Evolutionary conservation across 768 basidiomycete genomes (phyloP), one percentile per base, ranked within the genome.

Genomic region (Boletellus ananas): DNA sequence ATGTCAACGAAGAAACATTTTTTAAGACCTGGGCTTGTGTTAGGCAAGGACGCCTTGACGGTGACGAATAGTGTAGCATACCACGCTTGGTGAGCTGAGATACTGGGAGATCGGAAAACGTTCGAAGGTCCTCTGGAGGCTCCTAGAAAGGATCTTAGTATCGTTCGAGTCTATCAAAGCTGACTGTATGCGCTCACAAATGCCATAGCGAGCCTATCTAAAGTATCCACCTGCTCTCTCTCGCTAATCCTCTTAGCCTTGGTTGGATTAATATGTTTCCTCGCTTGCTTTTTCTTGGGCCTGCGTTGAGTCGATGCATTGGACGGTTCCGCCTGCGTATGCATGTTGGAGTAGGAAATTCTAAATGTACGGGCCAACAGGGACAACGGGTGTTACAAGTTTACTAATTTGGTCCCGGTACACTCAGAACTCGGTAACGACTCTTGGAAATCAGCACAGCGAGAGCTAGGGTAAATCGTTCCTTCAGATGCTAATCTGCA

Each of bases 1-100:
- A 93, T 92, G 18, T 87, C 76, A 37, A 85, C 76, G 60, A 94
- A 96, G 62, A 83, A 92, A 0, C 85, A 82, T 52, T 90, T 88
- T 72, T 90, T 91, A 33, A 98, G 74, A 14, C 94, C 94, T 91
- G 49, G 1, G 12, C 18, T 16, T 43, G 46, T 17, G 56, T 43
- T 23, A 34, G 50, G 43, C 3, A 4, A 33, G 11, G 63, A 46
- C 11, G 11, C n/a, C 20, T 20, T 20, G 37, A 16, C 20, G 4
- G 3, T 14, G 18, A 47, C 31, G 27, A 34, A 20, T 7, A 23
- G 35, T 13, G 11, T 45, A 8, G 27, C 56, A 49, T 52, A 82
- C 90, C 91, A 69, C 80, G 79, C 61, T 88, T 85, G 2, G 92
- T 92, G 14, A 73, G 66, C 12, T 81, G 76, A 0, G 90, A 93